Evolutionary conservation across 2,329 filamentous ascomycete species (phyloP), one percentile per base, ranked within the genome.

Genomic region (Cercospora sp.): DNA sequence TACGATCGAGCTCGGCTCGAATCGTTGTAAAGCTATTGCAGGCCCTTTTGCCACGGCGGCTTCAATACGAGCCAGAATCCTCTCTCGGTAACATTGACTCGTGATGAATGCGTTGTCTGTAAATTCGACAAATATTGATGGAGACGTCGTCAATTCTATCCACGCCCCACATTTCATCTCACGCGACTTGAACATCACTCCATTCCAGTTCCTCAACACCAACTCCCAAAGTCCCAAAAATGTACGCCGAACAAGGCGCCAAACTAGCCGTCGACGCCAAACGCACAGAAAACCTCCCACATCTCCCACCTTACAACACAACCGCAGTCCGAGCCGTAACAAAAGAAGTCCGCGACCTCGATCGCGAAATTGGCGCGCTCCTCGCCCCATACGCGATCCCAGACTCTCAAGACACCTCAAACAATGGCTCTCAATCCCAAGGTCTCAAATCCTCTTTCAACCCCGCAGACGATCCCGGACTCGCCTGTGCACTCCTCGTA

Each of bases 221-320:
- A 13, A 7, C 12, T 51, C 1, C 18, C 45, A 23, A 20, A 23
- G 20, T 51, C 39, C 28, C 45, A 59, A 6, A 6, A 39, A 96
- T 97, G 93, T 95, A 96, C 80, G 93, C 93, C 73, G 93, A 96
- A 78, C 83, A 92, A 68, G 92, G 91, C 61, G 91, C 93, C 79
- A 96, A 96, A 81, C 83, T 97, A 92, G 94, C 96, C 74, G 91
- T 94, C 84, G 92, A 98, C 84, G 95, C 95, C 79, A 98, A 98
- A 85, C 89, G 95, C 78, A 96, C 92, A 18, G 93, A 95, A 80
- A 91, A 92, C 72, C 87, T 99, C 65, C 83, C 89, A 33, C 89
- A 96, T 78, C 87, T 99, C 2, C 95, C 95, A 0, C 90, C 93
- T 3, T 98, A 98, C 79, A 93, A 96, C 80, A 90, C 93, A 30